Base-by-base conservation (phyloP, 306 rosid species). In the Quercus aquifolioides region DNA sequence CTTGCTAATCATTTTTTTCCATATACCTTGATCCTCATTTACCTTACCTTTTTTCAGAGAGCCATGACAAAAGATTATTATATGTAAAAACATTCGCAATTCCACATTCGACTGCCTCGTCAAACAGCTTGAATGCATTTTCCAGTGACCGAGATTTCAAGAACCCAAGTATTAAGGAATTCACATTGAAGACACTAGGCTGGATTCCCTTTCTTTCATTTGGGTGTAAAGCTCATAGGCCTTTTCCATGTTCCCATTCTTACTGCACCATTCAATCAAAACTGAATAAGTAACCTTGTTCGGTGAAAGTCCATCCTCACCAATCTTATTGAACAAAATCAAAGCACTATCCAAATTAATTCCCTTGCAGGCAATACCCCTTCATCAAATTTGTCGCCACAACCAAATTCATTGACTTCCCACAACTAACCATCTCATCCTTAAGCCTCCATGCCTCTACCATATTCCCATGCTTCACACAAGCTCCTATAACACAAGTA, bases 71-170 rank as follows among this genome's bases (percentile, higher is more conserved):
- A 78, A 91, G 33, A 74, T 55, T 59, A 84, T 86, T 88, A 81
- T 84, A 89, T 2, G 87, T 74, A 74, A 78, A 80, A 75, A 87
- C 87, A 81, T 78, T 81, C 17, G 88, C 87, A 77, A 86, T 62
- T 65, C 95, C 87, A 38, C 54, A 75, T 43, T 90, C 87, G 76
- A 85, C 87, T 26, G 97, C 93, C 81, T 86, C 95, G 71, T 90
- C 87, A 85, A 91, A 82, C 69, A 94, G 52, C 72, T 25, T 57
- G 35, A 72, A 85, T 5, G 90, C 98, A 81, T 84, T 76, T 82
- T 86, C 86, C 43, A 72, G 38, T 55, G 83, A 83, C 76, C 60
- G 31, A 67, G 56, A 83, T 77, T 86, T 89, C 86, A 75, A 54
- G 69, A 82, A 87, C 63, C 92, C 94, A 43, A 62, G 74, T 67